These are phyloP conservation scores for Nicotiana undulata DNA, from an alignment of 257 asterid species.

Conservation along the genomic window DNA sequence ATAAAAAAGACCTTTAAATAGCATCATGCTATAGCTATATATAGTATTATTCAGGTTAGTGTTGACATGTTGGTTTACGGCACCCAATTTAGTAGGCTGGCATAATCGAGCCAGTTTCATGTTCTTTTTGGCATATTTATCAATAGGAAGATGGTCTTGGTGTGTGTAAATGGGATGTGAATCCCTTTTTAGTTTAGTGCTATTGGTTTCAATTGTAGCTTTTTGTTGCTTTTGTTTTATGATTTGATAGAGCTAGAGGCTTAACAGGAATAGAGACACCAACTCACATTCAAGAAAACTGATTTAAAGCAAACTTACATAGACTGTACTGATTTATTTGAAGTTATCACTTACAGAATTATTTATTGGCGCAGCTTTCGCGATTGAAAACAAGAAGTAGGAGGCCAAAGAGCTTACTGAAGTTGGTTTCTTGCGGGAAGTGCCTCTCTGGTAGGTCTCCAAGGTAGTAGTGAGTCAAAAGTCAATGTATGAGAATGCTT, in stretches of 20 bases:
- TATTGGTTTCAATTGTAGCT: background rate
- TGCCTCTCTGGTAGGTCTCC: conserved; percentile 66
- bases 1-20: background rate
- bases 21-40: background rate
- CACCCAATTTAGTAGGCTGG: background rate
- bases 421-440: conserved; percentile 65
- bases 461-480: conserved; percentile 22
- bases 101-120: background rate
- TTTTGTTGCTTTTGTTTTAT: background rate
- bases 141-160: background rate
- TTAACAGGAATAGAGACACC: background rate
- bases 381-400: conserved; percentile 57
- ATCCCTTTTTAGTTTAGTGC: background rate
- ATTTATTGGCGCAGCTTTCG: conserved; percentile 47
- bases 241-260: background rate
- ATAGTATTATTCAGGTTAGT: background rate
- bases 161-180: background rate
- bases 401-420: conserved; percentile 57
- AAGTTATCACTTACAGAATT: background rate
- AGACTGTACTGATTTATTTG: background rate
- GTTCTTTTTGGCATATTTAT: background rate
- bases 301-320: background rate
- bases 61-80: background rate
- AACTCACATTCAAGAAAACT: background rate
- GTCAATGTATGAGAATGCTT: too few species aligned